phyloP scores from a whole-genome alignment of 1,284 basidiomycete genomes.

The Marasmius fiardii region DNA sequence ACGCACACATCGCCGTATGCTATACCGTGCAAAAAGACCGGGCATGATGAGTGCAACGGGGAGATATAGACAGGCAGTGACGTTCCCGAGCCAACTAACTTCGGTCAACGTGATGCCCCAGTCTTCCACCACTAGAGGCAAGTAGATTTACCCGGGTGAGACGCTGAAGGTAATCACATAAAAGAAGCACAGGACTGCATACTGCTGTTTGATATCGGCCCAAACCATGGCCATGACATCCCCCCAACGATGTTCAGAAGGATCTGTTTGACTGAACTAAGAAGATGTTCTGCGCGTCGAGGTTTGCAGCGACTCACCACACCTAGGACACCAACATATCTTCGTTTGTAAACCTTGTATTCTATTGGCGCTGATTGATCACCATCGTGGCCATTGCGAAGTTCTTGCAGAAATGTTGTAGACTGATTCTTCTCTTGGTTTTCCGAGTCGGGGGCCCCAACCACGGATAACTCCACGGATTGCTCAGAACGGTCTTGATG shows the following conservation, averaged over 20 bases:
- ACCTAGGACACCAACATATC: constrained; percentile 62
- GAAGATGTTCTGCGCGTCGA: background rate
- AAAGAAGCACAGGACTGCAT: constrained; percentile 10
- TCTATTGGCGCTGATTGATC: background rate
- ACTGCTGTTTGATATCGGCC: constrained; percentile 71
- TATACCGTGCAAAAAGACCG: constrained; percentile 50
- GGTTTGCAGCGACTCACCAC: constrained; percentile 41
- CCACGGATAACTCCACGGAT: too few relatives aligned
- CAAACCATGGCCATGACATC: constrained; percentile 72
- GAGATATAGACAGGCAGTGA: constrained; percentile 57
- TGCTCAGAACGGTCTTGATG: too few relatives aligned
- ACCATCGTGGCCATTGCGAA: background rate
- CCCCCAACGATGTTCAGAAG: constrained; percentile 57
- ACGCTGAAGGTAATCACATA: background rate
- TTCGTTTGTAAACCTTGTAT: constrained; percentile 63
- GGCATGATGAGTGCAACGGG: constrained; percentile 59
- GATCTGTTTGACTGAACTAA: background rate
- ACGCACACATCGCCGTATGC: constrained; percentile 57
- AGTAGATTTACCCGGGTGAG: background rate
- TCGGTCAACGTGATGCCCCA: constrained; percentile 62
- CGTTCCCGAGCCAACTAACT: constrained; percentile 77
- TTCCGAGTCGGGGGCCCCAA: too few relatives aligned
- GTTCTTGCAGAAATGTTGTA: background rate
- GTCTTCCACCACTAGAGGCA: constrained; percentile 51
- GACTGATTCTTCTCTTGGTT: too few relatives aligned